Evolutionary conservation across 306 rosid genomes (phyloP).

Genomic region (Cucurbita pepo): DNA sequence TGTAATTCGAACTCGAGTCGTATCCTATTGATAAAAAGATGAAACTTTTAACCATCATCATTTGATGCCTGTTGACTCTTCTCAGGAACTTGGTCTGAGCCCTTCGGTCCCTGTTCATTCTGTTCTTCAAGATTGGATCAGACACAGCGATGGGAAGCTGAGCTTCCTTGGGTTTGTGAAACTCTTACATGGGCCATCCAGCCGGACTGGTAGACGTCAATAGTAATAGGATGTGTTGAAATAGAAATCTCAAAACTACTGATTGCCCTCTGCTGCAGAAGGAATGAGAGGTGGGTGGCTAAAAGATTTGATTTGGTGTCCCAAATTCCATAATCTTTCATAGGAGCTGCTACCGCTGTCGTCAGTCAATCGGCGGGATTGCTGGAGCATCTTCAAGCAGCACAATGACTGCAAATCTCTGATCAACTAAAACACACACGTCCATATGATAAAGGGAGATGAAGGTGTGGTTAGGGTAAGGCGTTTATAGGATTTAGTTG

Average conservation of each 20-base stretch:
- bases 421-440: background rate
- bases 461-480: background rate
- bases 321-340: background rate
- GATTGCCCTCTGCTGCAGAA: background rate
- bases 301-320: background rate
- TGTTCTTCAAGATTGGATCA: conserved; percentile 88
- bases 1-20: background rate
- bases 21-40: background rate
- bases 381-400: background rate
- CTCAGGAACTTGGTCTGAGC: conserved; percentile 89
- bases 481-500: background rate
- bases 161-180: conserved; percentile 90
- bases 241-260: background rate
- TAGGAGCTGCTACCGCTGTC: background rate
- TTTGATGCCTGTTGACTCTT: background rate
- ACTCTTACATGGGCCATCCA: conserved; percentile 67
- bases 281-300: conserved; percentile 2
- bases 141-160: conserved; percentile 83
- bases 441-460: background rate
- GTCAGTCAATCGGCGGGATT: background rate
- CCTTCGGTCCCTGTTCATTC: conserved; percentile 85
- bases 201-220: conserved; percentile 12
- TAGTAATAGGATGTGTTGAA: background rate
- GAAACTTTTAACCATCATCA: background rate
- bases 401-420: background rate